Evolutionary conservation across 495 filamentous ascomycete genomes (phyloP).

Genomic region (Aspergillus saccharolyticus): DNA sequence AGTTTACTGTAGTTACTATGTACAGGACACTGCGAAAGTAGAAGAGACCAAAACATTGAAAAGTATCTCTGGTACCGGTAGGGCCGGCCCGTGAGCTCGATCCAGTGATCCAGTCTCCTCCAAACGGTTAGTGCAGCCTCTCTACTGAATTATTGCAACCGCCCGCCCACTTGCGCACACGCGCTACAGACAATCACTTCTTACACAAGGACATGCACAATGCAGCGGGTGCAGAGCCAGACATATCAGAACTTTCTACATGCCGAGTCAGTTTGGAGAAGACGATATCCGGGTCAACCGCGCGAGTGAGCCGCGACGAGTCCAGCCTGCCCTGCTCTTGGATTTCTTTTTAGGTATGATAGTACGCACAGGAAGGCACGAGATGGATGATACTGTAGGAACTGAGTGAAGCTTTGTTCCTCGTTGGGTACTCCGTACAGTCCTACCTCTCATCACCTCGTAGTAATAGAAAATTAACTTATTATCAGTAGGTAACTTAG

Average conservation of each 20-base stretch:
- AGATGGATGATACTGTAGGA: neutral
- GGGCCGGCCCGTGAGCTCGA: slow-evolving; percentile 22
- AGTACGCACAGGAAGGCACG: neutral
- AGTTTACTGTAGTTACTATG: too few species aligned
- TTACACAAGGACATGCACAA: neutral
- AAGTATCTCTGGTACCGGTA: slow-evolving; percentile 20
- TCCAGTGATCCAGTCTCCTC: slow-evolving; percentile 18
- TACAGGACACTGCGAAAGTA: too few species aligned
- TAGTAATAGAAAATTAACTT: too few species aligned
- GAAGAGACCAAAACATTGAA: neutral
- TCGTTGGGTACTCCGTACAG: too few species aligned
- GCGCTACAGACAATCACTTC: neutral
- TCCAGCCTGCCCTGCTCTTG: neutral
- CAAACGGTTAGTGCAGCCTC: too few species aligned
- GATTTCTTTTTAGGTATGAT: neutral
- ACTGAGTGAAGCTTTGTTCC: too few species aligned
- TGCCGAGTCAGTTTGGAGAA: neutral
- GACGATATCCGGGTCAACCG: neutral
- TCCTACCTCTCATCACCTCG: too few species aligned
- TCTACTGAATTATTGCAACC: neutral
- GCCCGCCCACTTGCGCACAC: neutral
- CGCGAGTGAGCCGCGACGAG: too few species aligned
- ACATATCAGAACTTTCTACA: neutral
- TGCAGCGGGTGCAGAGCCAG: neutral
- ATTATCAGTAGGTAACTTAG: too few species aligned